Base-by-base conservation (phyloP, 345 rosid genomes). In the Eucalyptus pumila region DNA sequence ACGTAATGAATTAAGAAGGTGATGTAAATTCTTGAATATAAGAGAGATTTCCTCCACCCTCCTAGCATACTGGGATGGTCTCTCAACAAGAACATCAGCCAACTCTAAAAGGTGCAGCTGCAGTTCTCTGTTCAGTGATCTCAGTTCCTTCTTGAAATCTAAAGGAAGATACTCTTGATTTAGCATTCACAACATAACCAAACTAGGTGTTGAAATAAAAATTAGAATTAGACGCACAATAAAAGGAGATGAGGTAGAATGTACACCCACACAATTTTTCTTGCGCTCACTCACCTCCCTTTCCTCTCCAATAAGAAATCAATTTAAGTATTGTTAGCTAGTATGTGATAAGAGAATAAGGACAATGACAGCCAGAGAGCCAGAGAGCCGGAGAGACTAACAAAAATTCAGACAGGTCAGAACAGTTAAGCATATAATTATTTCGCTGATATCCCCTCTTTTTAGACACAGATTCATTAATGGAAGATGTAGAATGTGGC, bases 11-110 rank as follows among this genome's bases (percentile, higher is more conserved):
- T 98, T 98, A 83, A 98, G 98, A 90, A 98, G 96, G 92, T 98
- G 98, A 92, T 98, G 99, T 94, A 97, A 92, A 87, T 98, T 98
- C 94, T 97, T 97, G 92, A 96, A 98, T 72, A 98, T 93, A 8
- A 97, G 95, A 80, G 99, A 98, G 48, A 98, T 94, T 42, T 98
- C 98, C 90, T 96, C 99, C 52, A 96, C 97, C 90, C 97, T 93
- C 93, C 99, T 95, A 11, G 99, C 99, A 87, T 97, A 98, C 89
- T 97, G 98, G 81, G 99, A 97, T 26, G 99, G 99, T 86, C 99
- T 95, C 90, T 95, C 99, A 89, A 98, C 97, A 91, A 96, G 98
- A 90, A 95, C 97, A 93, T 98, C 99, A 65, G 98, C 96, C 87
- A 98, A 98, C 91, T 96, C 98, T 93, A 98, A 89, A 89, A 97